Percentiles rank a stretch among this genome's conserved stretches.
Evolutionary conservation across 768 basidiomycete genomes (phyloP).

Genomic region (Udeniomyces megalosporus): DNA sequence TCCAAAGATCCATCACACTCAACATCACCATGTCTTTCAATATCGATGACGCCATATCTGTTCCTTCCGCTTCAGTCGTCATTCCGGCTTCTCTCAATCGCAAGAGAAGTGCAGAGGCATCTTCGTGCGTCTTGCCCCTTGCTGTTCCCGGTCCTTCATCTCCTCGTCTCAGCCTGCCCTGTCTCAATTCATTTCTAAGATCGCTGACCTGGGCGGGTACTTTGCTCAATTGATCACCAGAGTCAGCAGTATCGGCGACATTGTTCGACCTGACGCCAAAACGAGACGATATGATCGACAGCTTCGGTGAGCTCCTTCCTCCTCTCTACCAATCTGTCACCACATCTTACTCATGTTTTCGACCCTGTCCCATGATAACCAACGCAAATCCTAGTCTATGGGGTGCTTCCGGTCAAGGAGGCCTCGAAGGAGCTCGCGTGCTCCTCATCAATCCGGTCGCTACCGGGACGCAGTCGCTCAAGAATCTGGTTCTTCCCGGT

Average conservation of each 20-base stretch:
- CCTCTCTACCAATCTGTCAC: not conserved
- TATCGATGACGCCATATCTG: not conserved
- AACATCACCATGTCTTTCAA: too few relatives aligned
- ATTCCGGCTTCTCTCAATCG: not conserved
- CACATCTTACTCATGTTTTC: not conserved
- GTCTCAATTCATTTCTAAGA: not conserved
- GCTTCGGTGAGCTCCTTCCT: constrained; percentile 44
- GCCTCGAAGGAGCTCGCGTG: constrained; percentile 67
- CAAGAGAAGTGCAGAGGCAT: not conserved
- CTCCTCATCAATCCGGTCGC: constrained; percentile 67
- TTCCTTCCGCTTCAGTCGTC: not conserved
- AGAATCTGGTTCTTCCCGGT: constrained; percentile 89
- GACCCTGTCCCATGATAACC: not conserved
- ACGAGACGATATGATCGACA: constrained; percentile 89
- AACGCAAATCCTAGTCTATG: constrained; percentile 44
- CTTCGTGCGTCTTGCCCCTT: not conserved
- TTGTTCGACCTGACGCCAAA: constrained; percentile 57
- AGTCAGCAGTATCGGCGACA: not conserved
- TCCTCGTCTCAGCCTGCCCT: not conserved
- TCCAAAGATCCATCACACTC: too few relatives aligned
- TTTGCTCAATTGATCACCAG: not conserved
- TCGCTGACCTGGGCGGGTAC: not conserved
- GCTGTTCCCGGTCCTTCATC: too few relatives aligned
- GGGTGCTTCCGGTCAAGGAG: constrained; percentile 80
- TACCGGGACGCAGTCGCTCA: constrained; percentile 73